Evolutionary conservation across 495 filamentous ascomycete genomes (phyloP).

Genomic region (Hypomontagnella submonticulosa): DNA sequence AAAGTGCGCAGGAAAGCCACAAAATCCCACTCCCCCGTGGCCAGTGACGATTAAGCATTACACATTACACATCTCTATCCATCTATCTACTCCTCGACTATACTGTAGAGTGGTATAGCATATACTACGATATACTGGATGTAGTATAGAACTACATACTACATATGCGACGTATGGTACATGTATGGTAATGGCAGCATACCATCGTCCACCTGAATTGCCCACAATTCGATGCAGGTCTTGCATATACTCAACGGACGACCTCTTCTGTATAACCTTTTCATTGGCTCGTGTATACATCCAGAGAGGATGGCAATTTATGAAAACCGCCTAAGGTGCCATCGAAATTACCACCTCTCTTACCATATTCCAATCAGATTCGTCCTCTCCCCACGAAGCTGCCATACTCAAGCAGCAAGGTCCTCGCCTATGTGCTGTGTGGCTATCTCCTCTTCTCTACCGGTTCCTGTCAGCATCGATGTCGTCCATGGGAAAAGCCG

Average conservation of each 20-base stretch:
- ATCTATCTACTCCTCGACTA: too few species aligned
- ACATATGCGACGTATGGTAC: slow-evolving; percentile 4
- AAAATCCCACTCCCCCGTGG: slow-evolving; percentile 2
- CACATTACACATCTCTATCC: too few species aligned
- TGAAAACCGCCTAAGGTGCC: slow-evolving; percentile 49
- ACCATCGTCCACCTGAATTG: slow-evolving; percentile 28
- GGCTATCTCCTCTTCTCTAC: slow-evolving; percentile 25
- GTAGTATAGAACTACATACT: slow-evolving; percentile 1
- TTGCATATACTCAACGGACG: slow-evolving; percentile 34
- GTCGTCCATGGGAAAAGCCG: slow-evolving; percentile 35
- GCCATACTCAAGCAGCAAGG: slow-evolving; percentile 9
- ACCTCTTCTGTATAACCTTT: slow-evolving; percentile 11
- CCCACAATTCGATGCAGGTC: slow-evolving; percentile 42
- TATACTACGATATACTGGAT: too few species aligned
- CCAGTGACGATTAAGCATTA: too few species aligned
- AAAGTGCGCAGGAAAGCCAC: slow-evolving; percentile 1
- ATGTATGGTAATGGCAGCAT: slow-evolving; percentile 23
- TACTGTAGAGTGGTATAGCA: too few species aligned
- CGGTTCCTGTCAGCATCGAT: slow-evolving; percentile 28
- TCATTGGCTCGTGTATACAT: slow-evolving; percentile 41
- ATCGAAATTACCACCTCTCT: slow-evolving; percentile 48
- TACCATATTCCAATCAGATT: slow-evolving; percentile 46
- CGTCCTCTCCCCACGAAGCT: slow-evolving; percentile 34
- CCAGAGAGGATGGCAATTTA: slow-evolving; percentile 47
- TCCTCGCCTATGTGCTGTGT: slow-evolving; percentile 30